Conservation (phyloP, 2,329 filamentous ascomycete species). For the Macroventuria anomochaeta region DNA sequence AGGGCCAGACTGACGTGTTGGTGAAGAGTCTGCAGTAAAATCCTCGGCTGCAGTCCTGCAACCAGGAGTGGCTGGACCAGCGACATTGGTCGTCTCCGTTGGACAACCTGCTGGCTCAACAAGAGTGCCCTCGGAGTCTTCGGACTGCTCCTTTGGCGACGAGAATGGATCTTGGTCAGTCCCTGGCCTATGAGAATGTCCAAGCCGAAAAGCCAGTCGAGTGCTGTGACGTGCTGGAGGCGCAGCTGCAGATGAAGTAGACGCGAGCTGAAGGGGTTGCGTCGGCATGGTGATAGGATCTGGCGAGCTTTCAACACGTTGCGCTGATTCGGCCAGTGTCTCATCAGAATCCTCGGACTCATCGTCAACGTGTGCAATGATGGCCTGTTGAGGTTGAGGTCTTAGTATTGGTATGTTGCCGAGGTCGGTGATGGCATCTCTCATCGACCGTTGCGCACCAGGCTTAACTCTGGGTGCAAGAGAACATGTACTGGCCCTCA, state of each 20-base stretch:
- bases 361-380: constrained; percentile 26
- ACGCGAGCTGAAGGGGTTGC: not conserved
- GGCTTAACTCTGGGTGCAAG: constrained; percentile 34
- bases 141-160: not conserved
- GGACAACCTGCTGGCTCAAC: not conserved
- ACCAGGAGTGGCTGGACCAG: constrained; percentile 2
- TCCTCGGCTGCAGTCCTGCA: constrained; percentile 17
- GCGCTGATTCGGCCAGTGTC: not conserved
- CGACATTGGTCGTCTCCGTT: not conserved
- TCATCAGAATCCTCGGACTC: constrained; percentile 14
- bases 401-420: constrained; percentile 35
- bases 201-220: constrained; percentile 35
- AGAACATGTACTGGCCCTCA: constrained; percentile 3
- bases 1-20: constrained; percentile 11
- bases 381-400: constrained; percentile 32
- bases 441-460: constrained; percentile 40
- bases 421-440: constrained; percentile 37
- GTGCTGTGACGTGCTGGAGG: constrained; percentile 12
- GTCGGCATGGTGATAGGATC: not conserved
- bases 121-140: not conserved
- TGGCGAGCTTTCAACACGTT: not conserved
- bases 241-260: not conserved
- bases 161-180: not conserved
- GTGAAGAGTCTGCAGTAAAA: constrained; percentile 3
- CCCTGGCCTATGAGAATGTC: constrained; percentile 4